These are phyloP conservation scores for Sphagnum magellanicum DNA, from an alignment of 228 moss, liverwort and hornwort genomes.

Conservation along the genomic window DNA sequence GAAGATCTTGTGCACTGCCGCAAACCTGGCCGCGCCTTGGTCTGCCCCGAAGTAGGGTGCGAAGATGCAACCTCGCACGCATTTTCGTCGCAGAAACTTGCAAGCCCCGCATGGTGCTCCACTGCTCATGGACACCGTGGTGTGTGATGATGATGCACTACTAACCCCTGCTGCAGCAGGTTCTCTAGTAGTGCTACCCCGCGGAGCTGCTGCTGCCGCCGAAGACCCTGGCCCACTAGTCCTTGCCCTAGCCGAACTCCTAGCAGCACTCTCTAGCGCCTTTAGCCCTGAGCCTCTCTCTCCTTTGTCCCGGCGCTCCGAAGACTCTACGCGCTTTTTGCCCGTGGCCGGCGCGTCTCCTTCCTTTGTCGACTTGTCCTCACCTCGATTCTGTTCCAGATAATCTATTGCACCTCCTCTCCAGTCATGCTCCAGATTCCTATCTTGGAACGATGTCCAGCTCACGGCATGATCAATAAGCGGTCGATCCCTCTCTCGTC, in stretches of 20 bases:
- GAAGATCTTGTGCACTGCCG: constrained; percentile 56
- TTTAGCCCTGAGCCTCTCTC: constrained; percentile 27
- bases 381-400: constrained; percentile 5
- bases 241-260: constrained; percentile 32
- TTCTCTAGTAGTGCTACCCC: no score
- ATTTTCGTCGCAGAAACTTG: constrained; percentile 53
- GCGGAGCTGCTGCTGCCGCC: no score
- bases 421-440: constrained; percentile 43
- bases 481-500: constrained; percentile 19
- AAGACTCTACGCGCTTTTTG: no score
- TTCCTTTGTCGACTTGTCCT: no score
- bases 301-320: constrained; percentile 8
- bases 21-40: constrained; percentile 50
- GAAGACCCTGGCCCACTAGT: constrained; percentile 17
- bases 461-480: no score
- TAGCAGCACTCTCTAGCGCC: constrained; percentile 39
- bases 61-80: constrained; percentile 61
- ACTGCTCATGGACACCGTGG: constrained; percentile 53
- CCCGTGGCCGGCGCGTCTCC: no score
- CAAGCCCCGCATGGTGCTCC: constrained; percentile 68
- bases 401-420: constrained; percentile 10
- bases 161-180: no score
- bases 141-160: no score
- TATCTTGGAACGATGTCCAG: not conserved
- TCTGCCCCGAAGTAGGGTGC: constrained; percentile 64